These are phyloP conservation scores for Limtongia smithiae DNA, from an alignment of 805 yeast genomes.

Conservation along the genomic window DNA sequence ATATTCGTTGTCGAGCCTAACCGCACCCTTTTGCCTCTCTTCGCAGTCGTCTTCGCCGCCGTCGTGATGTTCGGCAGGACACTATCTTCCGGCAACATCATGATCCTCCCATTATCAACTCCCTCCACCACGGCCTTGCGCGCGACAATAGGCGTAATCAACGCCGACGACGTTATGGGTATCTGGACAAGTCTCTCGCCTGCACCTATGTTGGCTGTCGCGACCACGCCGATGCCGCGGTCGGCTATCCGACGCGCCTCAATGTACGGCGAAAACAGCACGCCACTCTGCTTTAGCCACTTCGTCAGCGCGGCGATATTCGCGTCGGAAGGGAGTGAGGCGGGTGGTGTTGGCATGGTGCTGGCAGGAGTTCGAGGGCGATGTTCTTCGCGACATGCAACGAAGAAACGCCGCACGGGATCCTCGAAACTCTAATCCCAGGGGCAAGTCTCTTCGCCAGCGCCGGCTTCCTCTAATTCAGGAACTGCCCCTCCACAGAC, in stretches of 20 bases:
- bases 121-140: background rate
- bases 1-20: background rate
- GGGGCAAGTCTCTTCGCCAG: too few relatives aligned
- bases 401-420: too few relatives aligned
- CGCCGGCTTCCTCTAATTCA: too few relatives aligned
- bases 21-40: background rate
- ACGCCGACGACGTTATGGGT: constrained; percentile 46
- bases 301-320: background rate
- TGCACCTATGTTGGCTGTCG: constrained; percentile 39
- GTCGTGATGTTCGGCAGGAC: too few relatives aligned
- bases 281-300: constrained; percentile 7
- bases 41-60: too few relatives aligned
- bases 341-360: too few relatives aligned
- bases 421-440: too few relatives aligned
- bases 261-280: constrained; percentile 30
- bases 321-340: too few relatives aligned
- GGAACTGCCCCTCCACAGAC: too few relatives aligned
- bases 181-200: constrained; percentile 52
- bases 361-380: too few relatives aligned
- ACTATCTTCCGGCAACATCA: background rate
- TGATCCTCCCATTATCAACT: background rate
- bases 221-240: constrained; percentile 65
- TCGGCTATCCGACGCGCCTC: constrained; percentile 42
- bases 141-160: constrained; percentile 46
- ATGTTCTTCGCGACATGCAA: too few relatives aligned